Base-by-base conservation (phyloP, 2,329 filamentous ascomycete species). In the Diaporthe destruens region DNA sequence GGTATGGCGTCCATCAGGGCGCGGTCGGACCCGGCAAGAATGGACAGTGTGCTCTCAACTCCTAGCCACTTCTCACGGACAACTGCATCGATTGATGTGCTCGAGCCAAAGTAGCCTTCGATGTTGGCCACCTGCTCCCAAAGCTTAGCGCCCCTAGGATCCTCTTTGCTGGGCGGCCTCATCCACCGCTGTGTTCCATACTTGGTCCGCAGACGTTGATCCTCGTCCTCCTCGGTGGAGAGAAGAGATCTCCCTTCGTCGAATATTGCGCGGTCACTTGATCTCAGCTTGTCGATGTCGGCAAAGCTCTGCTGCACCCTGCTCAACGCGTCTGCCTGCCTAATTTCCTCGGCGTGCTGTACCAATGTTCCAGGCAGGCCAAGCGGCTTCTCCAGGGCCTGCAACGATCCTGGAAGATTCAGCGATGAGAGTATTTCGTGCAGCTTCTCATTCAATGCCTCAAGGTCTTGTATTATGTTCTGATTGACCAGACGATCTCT, bases 311-410 rank as follows among this genome's bases (percentile, higher is more conserved):
- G 89, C 68, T 93, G 90, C 0, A 98, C 84, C 36, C 93, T 87
- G 71, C 92, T 91, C 42, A 98, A 85, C 0, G 94, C 96, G 78
- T 98, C 95, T 71, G 95, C 93, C 80, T 98, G 96, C 25, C 95
- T 89, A 63, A 99, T 92, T 79, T 98, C 96, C 80, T 98, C 96
- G 0, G 96, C 96, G 77, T 98, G 96, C 29, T 96, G 94, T 3
- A 95, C 89, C 2, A 99, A 84, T 20, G 91, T 93, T 0, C 94
- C 94, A 0, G 96, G 96, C 5, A 99, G 83, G 0, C 96, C 96
- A 0, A 99, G 87, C 0, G 96, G 96, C 80, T 98, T 98, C 80
- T 99, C 96, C 0, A 98, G 87, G 0, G 96, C 96, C 80, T 99
- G 96, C 5, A 99, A 84, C 1, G 96, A 97, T 0, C 96, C 96